Evolutionary conservation across 2,329 filamentous ascomycete species (phyloP), one percentile per base, ranked within the genome.

Genomic region (Penicillium decumbens): DNA sequence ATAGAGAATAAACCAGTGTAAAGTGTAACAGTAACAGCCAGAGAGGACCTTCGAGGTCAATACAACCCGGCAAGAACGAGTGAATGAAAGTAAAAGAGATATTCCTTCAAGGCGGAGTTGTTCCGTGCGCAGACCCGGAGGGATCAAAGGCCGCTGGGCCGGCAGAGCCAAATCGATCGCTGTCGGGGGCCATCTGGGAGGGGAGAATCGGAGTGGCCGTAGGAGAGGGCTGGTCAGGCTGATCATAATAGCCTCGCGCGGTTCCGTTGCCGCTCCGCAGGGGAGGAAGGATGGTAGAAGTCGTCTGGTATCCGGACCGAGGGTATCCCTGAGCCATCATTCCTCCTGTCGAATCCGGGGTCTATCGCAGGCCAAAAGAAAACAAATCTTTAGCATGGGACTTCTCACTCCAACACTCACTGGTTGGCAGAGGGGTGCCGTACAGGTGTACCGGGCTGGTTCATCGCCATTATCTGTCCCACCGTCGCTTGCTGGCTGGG

Each of bases 361-460:
- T 66, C 67, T 69, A 54, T 54, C 20, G 50, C 49, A 50, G 28
- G 41, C 50, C 53, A 53, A 60, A 59, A 45, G 53, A 44, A 54
- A 58, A 51, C 30, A 53, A 56, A 57, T 62, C 55, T 58, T 68
- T 65, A 66, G 63, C 56, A 57, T 52, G 47, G 45, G 50, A 58
- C 41, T 57, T 54, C 48, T 54, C 44, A 23, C 45, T 46, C 51
- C 37, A 51, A 45, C 46, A 46, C 50, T 59, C 57, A 63, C 54
- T 56, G 56, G 51, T 53, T 59, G 46, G 57, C 50, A 52, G 55
- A 57, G 55, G 57, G 56, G 57, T 61, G 59, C 55, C 66, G 61
- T 70, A 70, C 66, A 65, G 67, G 67, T 51, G 67, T 70, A 41
- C 65, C 64, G 53, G 66, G 64, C 53, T 64, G 65, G 49, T 69